Conservation (phyloP, 2,329 filamentous ascomycete species). For the Arthrocladium fulminans region DNA sequence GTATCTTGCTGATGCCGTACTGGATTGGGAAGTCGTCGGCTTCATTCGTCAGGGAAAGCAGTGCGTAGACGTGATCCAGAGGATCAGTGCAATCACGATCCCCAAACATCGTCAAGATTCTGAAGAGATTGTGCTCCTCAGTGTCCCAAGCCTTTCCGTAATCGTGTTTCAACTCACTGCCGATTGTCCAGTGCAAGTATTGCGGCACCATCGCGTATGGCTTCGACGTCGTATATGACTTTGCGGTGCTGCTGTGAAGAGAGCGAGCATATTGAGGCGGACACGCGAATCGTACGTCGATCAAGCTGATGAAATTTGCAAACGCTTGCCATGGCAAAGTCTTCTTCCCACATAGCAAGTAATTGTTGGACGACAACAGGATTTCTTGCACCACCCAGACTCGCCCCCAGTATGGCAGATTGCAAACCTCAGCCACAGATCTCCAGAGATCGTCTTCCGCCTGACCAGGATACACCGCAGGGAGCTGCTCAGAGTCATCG, state of each 20-base stretch:
- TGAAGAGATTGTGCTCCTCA: conserved; percentile 6
- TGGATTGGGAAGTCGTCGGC: not conserved
- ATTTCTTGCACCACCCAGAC: conserved; percentile 11
- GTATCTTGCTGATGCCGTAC: conserved; percentile 2
- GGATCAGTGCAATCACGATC: conserved; percentile 6
- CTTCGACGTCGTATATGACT: conserved; percentile 2
- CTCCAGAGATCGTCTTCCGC: conserved; percentile 1
- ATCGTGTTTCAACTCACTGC: not conserved
- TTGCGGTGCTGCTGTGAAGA: conserved; percentile 1
- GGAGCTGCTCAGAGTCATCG: not conserved
- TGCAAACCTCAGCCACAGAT: not conserved
- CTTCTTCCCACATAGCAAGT: conserved; percentile 1
- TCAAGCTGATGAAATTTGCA: conserved; percentile 7
- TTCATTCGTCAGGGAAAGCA: conserved; percentile 1
- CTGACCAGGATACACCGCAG: not conserved
- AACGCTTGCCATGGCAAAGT: conserved; percentile 6
- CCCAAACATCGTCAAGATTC: conserved; percentile 8
- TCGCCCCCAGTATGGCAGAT: conserved; percentile 6
- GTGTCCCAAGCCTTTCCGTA: conserved; percentile 4
- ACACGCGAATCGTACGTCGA: conserved; percentile 4
- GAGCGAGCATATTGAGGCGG: not conserved
- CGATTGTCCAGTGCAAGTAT: conserved; percentile 2
- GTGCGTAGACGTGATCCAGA: conserved; percentile 6
- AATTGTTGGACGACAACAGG: conserved; percentile 8
- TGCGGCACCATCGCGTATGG: conserved; percentile 1